Evolutionary conservation across 805 yeast genomes (phyloP).

Genomic region (Saccharomycopsis selenospora): DNA sequence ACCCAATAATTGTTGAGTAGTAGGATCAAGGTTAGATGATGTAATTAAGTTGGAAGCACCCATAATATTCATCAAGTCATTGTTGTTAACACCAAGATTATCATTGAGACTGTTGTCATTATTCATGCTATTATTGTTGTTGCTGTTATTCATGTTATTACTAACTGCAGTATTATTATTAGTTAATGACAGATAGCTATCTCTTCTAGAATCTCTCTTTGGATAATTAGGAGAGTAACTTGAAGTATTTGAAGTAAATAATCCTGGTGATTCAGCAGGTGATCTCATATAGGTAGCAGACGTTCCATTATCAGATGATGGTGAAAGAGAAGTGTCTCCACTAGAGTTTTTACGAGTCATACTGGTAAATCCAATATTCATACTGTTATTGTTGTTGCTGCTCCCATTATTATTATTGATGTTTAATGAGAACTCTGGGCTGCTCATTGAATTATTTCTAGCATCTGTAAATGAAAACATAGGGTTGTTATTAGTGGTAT

Average conservation of each 20-base stretch:
- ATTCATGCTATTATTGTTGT: neutral
- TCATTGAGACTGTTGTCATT: too few relatives aligned
- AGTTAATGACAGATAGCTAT: neutral
- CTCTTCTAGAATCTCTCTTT: slow-evolving; percentile 3
- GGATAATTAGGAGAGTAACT: slow-evolving; percentile 10
- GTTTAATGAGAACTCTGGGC: neutral
- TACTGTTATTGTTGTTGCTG: slow-evolving; percentile 18
- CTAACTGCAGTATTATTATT: neutral
- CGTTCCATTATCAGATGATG: slow-evolving; percentile 10
- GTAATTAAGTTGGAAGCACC: slow-evolving; percentile 4
- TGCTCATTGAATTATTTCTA: slow-evolving; percentile 25
- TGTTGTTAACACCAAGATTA: neutral
- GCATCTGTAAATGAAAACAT: slow-evolving; percentile 20
- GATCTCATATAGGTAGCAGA: slow-evolving; percentile 11
- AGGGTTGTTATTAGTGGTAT: neutral
- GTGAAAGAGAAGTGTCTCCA: slow-evolving; percentile 11
- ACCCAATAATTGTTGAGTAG: neutral
- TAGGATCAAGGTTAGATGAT: slow-evolving; percentile 10
- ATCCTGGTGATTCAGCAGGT: slow-evolving; percentile 18
- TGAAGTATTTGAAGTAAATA: slow-evolving; percentile 13
- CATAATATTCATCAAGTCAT: neutral
- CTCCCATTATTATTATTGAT: neutral
- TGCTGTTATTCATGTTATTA: neutral
- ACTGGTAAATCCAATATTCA: slow-evolving; percentile 3
- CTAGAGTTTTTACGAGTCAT: neutral